phyloP scores from a whole-genome alignment of 225 moss, liverwort and hornwort species.

The Pseudisothecium myosuroides region DNA sequence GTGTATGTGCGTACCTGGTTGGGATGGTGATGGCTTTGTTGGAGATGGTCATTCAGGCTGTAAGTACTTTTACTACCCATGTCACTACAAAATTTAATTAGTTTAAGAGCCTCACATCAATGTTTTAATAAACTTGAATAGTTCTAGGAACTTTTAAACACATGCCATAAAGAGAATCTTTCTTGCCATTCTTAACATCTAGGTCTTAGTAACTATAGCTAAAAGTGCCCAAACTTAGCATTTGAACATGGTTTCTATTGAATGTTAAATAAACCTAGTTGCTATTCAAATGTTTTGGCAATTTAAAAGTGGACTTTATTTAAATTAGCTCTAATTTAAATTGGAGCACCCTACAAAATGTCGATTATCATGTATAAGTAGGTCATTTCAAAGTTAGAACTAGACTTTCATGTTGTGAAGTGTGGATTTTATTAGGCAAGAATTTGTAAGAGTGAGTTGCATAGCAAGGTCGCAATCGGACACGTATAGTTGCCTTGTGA shows the following conservation, averaged over 20 bases:
- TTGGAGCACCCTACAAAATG: accelerated
- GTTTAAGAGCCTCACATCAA: too few relatives aligned
- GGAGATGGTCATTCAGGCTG: background rate
- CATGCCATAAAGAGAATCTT: too few relatives aligned
- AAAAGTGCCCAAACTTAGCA: background rate
- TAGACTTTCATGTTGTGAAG: background rate
- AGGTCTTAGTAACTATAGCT: background rate
- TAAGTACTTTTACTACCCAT: background rate
- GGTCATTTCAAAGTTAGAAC: background rate
- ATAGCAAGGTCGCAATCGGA: background rate
- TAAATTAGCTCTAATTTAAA: too few relatives aligned
- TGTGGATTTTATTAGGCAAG: background rate
- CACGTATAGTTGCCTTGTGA: background rate
- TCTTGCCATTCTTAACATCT: background rate
- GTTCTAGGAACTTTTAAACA: background rate
- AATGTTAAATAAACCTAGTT: too few relatives aligned
- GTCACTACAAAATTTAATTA: too few relatives aligned
- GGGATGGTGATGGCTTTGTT: background rate
- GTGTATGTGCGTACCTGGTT: background rate
- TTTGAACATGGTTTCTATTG: background rate
- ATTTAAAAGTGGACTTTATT: background rate
- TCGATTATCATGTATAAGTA: background rate
- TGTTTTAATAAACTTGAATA: too few relatives aligned
- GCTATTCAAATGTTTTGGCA: too few relatives aligned
- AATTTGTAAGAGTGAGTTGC: background rate